phyloP scores from a whole-genome alignment of 2,329 filamentous ascomycete species.

The Phialophora tarda region DNA sequence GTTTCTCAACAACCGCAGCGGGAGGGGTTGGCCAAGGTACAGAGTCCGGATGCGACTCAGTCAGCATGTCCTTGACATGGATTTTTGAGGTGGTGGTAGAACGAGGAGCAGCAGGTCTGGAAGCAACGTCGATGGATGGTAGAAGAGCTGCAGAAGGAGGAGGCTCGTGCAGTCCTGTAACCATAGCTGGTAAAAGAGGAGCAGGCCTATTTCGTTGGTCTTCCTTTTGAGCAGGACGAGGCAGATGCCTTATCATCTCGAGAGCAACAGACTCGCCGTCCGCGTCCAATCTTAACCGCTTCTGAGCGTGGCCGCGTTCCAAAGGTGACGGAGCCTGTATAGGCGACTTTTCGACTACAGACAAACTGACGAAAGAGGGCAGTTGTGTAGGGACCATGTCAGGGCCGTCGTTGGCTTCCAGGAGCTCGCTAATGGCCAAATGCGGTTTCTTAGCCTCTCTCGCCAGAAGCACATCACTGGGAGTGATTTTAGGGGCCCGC shows the following conservation, averaged over 20 bases:
- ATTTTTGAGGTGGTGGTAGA: slow-evolving; percentile 37
- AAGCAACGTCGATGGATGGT: slow-evolving; percentile 63
- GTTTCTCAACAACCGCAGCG: slow-evolving; percentile 2
- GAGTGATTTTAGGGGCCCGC: slow-evolving; percentile 34
- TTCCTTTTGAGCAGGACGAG: slow-evolving; percentile 55
- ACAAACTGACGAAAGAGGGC: slow-evolving; percentile 56
- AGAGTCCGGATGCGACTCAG: slow-evolving; percentile 19
- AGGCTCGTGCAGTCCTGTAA: slow-evolving; percentile 68
- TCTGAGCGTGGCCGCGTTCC: slow-evolving; percentile 45
- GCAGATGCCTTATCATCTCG: slow-evolving; percentile 54
- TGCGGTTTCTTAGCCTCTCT: slow-evolving; percentile 40
- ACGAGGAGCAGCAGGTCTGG: slow-evolving; percentile 17
- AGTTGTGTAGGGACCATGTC: slow-evolving; percentile 46
- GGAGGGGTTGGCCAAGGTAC: background rate
- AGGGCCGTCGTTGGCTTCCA: slow-evolving; percentile 48
- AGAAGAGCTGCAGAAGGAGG: slow-evolving; percentile 66
- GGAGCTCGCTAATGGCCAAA: slow-evolving; percentile 44
- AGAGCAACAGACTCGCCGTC: slow-evolving; percentile 47
- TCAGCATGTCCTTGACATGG: slow-evolving; percentile 40
- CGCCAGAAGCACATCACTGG: slow-evolving; percentile 36
- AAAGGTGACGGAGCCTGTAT: slow-evolving; percentile 34
- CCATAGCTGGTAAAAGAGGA: slow-evolving; percentile 51
- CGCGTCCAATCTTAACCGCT: slow-evolving; percentile 52
- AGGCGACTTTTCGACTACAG: slow-evolving; percentile 50
- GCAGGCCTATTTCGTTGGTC: slow-evolving; percentile 52